Base-by-base conservation (phyloP, 345 rosid genomes). In the Cardamine chenopodiifolia region DNA sequence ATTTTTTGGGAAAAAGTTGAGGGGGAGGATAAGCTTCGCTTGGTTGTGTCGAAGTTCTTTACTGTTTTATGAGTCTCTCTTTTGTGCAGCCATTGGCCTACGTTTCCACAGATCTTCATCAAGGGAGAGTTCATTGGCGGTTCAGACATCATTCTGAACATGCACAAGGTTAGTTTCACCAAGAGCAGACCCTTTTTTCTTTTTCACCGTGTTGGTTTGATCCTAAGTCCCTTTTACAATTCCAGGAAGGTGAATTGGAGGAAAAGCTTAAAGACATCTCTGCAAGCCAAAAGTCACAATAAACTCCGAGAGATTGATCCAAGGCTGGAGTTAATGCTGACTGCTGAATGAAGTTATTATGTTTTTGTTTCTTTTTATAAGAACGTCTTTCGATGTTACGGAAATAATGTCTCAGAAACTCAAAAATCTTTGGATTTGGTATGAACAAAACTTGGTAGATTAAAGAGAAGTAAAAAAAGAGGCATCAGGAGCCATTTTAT, bases 41-140 rank as follows among this genome's bases (percentile, higher is more conserved):
- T 59, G 5, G 28, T 59, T 34, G 10, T 45, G 14, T 28, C 3
- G 0, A 17, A 10, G 48, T 12, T 50, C 4, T 14, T 19, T 12
- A 1, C 2, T 53, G 65, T 34, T 45, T n/a, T 7, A 22, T 44
- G 52, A 22, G 26, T 45, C 7, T 64, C 39, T 39, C 50, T 49
- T 78, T 12, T 70, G 22, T 82, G 83, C 86, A 95, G 99, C 85
- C 75, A 81, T 57, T 95, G 99, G 98, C 98, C 99, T 5, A 95
- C 99, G 40, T 95, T 92, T 80, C 99, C 99, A 2, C 98, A 92
- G 78, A 81, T 95, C 72, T 92, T 95, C 78, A 86, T 95, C 32
- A 92, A 87, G 73, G 99, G 99, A 29, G 98, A 95, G 82, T 92
- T 95, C 64, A 72, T 90, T 57, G 99, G 99, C 37, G 98, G 99